These are phyloP conservation scores for Alternaria triticimaculans DNA, from an alignment of 2,329 filamentous ascomycete genomes.

Conservation along the genomic window DNA sequence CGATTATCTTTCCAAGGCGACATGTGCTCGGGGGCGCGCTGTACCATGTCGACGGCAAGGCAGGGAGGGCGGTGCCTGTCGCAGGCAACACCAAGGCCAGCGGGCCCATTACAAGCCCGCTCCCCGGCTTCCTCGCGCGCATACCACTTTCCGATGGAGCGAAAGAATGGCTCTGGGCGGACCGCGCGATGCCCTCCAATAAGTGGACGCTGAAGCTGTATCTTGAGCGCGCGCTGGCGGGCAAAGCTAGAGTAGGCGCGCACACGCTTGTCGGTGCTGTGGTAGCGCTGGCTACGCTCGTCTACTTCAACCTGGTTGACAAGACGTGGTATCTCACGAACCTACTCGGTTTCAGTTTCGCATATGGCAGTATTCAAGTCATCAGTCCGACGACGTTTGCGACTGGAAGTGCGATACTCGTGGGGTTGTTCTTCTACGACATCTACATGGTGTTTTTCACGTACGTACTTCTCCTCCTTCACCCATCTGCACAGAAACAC, in stretches of 20 bases:
- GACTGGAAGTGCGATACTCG: conserved; percentile 79
- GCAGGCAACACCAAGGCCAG: conserved; percentile 31
- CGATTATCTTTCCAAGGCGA: conserved; percentile 74
- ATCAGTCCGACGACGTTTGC: conserved; percentile 89
- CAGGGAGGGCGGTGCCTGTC: conserved; percentile 45
- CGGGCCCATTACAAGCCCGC: conserved; percentile 50
- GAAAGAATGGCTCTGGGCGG: conserved; percentile 54
- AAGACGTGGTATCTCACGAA: conserved; percentile 80
- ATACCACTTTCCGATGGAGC: conserved; percentile 54
- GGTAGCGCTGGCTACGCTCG: conserved; percentile 61
- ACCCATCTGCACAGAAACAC: neutral
- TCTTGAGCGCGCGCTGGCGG: conserved; percentile 59
- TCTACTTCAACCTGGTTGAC: conserved; percentile 69
- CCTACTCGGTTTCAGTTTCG: conserved; percentile 84
- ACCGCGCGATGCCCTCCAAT: conserved; percentile 57
- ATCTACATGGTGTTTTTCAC: conserved; percentile 92
- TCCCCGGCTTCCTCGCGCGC: conserved; percentile 58
- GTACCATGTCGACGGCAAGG: conserved; percentile 55
- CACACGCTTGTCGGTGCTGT: conserved; percentile 64
- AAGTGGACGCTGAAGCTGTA: conserved; percentile 61
- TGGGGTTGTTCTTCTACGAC: conserved; percentile 89
- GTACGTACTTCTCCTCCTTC: conserved; percentile 48
- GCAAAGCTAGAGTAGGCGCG: conserved; percentile 60
- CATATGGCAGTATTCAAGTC: conserved; percentile 79
- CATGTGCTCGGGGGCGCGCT: conserved; percentile 63